Base-by-base conservation (phyloP, 1,284 basidiomycete species). In the Malassezia vespertilionis region DNA sequence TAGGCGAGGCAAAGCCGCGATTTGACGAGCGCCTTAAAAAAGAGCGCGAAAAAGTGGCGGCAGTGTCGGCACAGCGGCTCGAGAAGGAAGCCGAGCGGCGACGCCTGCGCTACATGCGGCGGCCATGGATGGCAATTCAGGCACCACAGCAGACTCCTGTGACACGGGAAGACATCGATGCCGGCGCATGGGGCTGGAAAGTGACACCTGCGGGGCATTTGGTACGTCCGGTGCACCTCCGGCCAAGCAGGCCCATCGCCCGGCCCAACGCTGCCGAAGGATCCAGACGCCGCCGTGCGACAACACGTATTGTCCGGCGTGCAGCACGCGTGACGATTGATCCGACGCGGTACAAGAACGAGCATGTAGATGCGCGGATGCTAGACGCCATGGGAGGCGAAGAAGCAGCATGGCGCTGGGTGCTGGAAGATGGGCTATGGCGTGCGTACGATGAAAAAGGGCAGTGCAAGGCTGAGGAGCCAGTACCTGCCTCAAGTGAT, bases 111-210 rank as follows among this genome's bases (percentile, higher is more conserved):
- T 59, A 52, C 22, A 51, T 52, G 2, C 22, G 58, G 37, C 53
- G 54, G 5, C 56, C 57, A 17, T 56, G 56, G 23, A 52, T 56
- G 46, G 65, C 49, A 5, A 15, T 58, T 17, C 56, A 65, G 43
- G 41, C 52, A n/a, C 5, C 23, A 1, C 15, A 52, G 30, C 56
- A 61, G 58, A 33, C 47, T 14, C 53, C 58, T 2, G 49, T 65
- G n/a, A 53, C 53, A 9, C 24, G 41, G 23, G 35, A 52, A 7
- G 46, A 50, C 1, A 58, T 67, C 9, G 43, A 61, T 10, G 52
- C 36, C 5, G 63, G 57, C 37, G 58, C 46, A 17, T 64, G 65
- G 65, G 64, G 65, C n/a, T 68, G 65, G 65, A 63, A 66, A 28
- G 47, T 45, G 22, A 65, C 61, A 30, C 61, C 63, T 2, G 58